Conservation (phyloP, 2,329 filamentous ascomycete species). For the Fusarium transvaalense region DNA sequence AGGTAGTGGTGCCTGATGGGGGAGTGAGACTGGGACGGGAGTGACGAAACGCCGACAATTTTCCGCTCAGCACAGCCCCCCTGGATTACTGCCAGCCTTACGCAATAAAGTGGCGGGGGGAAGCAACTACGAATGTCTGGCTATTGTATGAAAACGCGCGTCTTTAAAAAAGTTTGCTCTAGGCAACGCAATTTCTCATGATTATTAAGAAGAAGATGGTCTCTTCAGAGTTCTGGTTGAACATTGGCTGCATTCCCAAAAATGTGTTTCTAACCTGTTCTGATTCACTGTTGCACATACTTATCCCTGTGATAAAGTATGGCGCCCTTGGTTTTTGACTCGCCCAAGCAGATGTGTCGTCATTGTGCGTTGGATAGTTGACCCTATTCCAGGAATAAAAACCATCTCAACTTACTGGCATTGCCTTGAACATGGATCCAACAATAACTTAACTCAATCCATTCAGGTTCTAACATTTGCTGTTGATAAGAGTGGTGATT, state of each 20-base stretch:
- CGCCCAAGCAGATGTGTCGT: constrained; percentile 40
- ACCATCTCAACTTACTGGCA: constrained; percentile 22
- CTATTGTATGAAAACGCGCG: constrained; percentile 29
- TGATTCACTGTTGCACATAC: background rate
- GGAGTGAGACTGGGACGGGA: constrained; percentile 27
- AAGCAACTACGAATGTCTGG: constrained; percentile 18
- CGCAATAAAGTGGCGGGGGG: constrained; percentile 42
- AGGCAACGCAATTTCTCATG: constrained; percentile 8
- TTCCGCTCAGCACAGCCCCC: constrained; percentile 52
- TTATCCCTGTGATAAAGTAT: constrained; percentile 12
- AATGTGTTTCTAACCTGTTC: background rate
- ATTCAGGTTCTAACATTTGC: constrained; percentile 16
- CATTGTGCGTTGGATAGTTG: constrained; percentile 43
- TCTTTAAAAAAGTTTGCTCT: constrained; percentile 22
- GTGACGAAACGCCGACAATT: constrained; percentile 55
- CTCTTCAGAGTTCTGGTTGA: background rate
- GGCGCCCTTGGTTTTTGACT: constrained; percentile 33
- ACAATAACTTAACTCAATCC: constrained; percentile 26
- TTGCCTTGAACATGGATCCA: constrained; percentile 18
- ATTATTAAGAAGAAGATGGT: background rate
- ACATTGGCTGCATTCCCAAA: background rate
- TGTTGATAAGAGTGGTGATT: constrained; percentile 5
- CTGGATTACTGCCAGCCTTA: constrained; percentile 47
- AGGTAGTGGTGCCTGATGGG: constrained; percentile 53
- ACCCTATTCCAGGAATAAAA: constrained; percentile 22